Base-by-base conservation (phyloP, 306 rosid species). In the Prunus davidiana region DNA sequence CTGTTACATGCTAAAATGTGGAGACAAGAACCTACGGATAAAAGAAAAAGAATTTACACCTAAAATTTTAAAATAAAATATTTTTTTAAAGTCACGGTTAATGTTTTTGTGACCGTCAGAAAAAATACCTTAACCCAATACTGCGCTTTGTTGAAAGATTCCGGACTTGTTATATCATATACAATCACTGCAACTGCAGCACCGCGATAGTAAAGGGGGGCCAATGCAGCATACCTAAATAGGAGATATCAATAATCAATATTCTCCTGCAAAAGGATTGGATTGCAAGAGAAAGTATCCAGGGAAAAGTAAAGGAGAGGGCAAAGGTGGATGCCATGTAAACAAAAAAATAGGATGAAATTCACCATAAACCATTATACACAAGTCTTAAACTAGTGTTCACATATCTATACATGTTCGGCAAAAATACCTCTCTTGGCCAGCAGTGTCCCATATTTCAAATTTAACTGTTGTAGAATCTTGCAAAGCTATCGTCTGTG, bases 401-500 rank as follows among this genome's bases (percentile, higher is more conserved):
- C 72, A 50, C 28, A 34, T 12, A 66, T 47, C 51, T 20, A 75
- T 67, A 38, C 20, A 75, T 16, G 20, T 60, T 79, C 52, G 47
- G 74, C 28, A 57, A 60, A 25, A 75, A 51, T 82, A 96, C 99
- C 99, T 96, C 90, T 96, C 98, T 79, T 96, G 99, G 69, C 99
- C 99, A 80, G 99, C 99, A 56, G 99, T 96, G 80, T 96, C 99
- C 99, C 99, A 96, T 83, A 96, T 96, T 91, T 96, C 99, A 84
- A 96, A 96, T 87, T 96, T 96, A 78, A 96, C 99, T 0, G 98
- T 96, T 43, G 99, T 91, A 56, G 99, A 96, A 85, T 96, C 99
- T 87, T 96, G 99, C 83, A 96, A 79, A 73, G 98, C 99, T 75
- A 96, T 96, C 61, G 99, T 96, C 87, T 96, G 99, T 22, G 98